phyloP scores from a whole-genome alignment of 768 basidiomycete species.

The Amanita exitialis region DNA sequence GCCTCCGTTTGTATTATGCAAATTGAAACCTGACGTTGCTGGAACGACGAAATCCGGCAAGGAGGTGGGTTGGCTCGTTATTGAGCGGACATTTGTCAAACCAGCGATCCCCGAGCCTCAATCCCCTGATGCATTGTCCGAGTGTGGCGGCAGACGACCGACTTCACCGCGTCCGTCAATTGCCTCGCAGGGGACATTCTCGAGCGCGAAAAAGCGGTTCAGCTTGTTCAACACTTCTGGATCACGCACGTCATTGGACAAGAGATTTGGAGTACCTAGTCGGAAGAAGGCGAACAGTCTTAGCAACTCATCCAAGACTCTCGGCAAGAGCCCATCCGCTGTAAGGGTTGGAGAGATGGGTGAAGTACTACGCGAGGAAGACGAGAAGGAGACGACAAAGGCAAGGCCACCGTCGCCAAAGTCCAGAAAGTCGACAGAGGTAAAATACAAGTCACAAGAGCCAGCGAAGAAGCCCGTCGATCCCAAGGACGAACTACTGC shows the following conservation, averaged over 20 bases:
- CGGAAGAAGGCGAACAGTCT: conserved; percentile 12
- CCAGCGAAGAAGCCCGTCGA: conserved; percentile 4
- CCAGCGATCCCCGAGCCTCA: conserved; percentile 23
- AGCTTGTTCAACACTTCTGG: conserved; percentile 43
- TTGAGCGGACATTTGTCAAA: conserved; percentile 49
- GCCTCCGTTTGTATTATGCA: conserved; percentile 66
- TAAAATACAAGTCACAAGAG: conserved; percentile 8
- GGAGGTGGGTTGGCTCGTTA: conserved; percentile 50
- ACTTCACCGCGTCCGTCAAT: conserved; percentile 5
- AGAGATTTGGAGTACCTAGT: conserved; percentile 12
- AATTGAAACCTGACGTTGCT: conserved; percentile 37
- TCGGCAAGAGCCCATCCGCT: conserved; percentile 24
- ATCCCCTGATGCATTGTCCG: conserved; percentile 8
- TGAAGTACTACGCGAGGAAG: conserved; percentile 52
- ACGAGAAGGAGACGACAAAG: conserved; percentile 18
- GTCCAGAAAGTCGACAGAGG: conserved; percentile 11
- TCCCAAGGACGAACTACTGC: not conserved
- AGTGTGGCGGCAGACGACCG: not conserved
- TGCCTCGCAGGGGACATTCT: conserved; percentile 36
- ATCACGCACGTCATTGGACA: conserved; percentile 18
- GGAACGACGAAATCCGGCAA: conserved; percentile 23
- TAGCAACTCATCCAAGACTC: conserved; percentile 16
- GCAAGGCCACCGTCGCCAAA: conserved; percentile 10
- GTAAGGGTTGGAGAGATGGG: conserved; percentile 59
- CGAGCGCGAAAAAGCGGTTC: conserved; percentile 50